phyloP scores from a whole-genome alignment of 129 eudicot genomes.

The Dittrichia graveolens region DNA sequence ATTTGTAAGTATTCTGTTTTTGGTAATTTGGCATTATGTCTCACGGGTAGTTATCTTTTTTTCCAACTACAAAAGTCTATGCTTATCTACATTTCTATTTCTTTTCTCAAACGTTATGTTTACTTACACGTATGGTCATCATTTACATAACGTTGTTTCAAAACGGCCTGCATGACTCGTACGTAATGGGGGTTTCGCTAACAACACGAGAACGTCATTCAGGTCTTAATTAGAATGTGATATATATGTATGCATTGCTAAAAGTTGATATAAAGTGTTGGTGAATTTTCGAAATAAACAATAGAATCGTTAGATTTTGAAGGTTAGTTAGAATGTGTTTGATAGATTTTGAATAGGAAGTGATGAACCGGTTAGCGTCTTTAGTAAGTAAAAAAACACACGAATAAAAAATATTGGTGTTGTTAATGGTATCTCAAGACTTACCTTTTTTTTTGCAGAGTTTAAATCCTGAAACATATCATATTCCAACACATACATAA shows the following conservation, averaged over 20 bases:
- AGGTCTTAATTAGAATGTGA: background rate
- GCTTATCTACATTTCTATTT: conserved; percentile 14
- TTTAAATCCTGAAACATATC: too few relatives aligned
- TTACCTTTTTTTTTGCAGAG: too few relatives aligned
- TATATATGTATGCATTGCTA: background rate
- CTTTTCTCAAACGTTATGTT: conserved; percentile 8
- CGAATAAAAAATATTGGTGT: too few relatives aligned
- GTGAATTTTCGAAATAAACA: background rate
- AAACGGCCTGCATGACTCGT: background rate
- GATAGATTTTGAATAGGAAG: too few relatives aligned
- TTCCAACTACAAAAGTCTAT: background rate
- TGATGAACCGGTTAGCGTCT: too few relatives aligned
- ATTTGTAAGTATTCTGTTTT: conserved; percentile 8
- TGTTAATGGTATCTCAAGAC: too few relatives aligned
- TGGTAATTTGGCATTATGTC: conserved; percentile 21
- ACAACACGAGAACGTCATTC: background rate
- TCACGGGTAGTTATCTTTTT: conserved; percentile 20
- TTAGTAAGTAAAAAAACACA: too few relatives aligned
- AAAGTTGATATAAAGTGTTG: background rate
- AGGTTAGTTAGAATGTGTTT: too few relatives aligned
- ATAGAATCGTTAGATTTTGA: too few relatives aligned
- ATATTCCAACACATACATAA: too few relatives aligned
- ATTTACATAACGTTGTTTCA: background rate
- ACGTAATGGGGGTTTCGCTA: background rate
- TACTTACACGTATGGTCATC: background rate